Percentiles rank a stretch among this genome's conserved stretches.
These are phyloP conservation scores for Citrus sinensis DNA, from an alignment of 345 rosid genomes.

Conservation along the genomic window DVS_A1.0 CM039166.1:25015501-25016000, in stretches of 20 bases:
- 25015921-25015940: not conserved
- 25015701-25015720: not conserved
- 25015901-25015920: not conserved
- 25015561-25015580: not conserved
- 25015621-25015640: not conserved
- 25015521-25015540: not conserved
- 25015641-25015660: not conserved
- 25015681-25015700: not conserved
- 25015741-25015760: slow-evolving; percentile 51
- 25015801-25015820: slow-evolving; percentile 53
- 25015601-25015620: not conserved
- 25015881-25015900: slow-evolving; percentile 41
- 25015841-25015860: slow-evolving; percentile 90
- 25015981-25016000: not conserved
- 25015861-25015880: slow-evolving; percentile 61
- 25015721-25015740: not conserved
- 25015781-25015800: slow-evolving; percentile 45
- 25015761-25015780: slow-evolving; percentile 82
- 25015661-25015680: not conserved
- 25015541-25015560: not conserved
- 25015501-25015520: not conserved
- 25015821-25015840: slow-evolving; percentile 97
- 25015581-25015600: not conserved
- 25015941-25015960: not conserved
- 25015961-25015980: not conserved